phyloP scores from a whole-genome alignment of 352 stramenopile genomes.

The Globisporangium okanoganense region DNA sequence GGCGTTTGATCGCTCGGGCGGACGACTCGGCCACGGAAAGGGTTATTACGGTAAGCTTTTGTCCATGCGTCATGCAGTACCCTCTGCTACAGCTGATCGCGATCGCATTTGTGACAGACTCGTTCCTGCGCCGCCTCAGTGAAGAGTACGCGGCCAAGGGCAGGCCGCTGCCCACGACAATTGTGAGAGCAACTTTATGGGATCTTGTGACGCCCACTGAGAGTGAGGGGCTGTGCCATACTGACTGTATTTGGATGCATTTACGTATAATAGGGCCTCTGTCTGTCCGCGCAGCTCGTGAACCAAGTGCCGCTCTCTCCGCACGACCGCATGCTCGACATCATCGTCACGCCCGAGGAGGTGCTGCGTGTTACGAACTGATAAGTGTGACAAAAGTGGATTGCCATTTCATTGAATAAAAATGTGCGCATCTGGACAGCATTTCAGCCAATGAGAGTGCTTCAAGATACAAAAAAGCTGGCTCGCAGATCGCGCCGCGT shows the following conservation, averaged over 20 bases:
- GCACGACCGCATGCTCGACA: constrained; percentile 65
- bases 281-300: constrained; percentile 53
- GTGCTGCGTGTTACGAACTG: constrained; percentile 25
- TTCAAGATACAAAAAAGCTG: too few relatives aligned
- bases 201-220: not conserved
- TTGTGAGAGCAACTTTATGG: constrained; percentile 32
- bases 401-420: too few relatives aligned
- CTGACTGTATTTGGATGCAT: not conserved
- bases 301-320: constrained; percentile 53
- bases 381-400: not conserved
- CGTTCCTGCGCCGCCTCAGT: constrained; percentile 58
- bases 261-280: constrained; percentile 63
- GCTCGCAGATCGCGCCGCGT: not conserved
- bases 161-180: constrained; percentile 38
- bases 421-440: too few relatives aligned
- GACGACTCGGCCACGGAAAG: constrained; percentile 83
- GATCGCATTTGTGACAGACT: constrained; percentile 33
- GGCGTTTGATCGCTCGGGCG: constrained; percentile 74
- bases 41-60: constrained; percentile 75
- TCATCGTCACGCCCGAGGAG: constrained; percentile 62
- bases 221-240: too few relatives aligned
- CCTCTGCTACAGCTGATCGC: not conserved
- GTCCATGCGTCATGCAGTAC: not conserved
- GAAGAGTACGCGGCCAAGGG: constrained; percentile 38
- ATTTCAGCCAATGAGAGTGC: too few relatives aligned